Evolutionary conservation across 768 basidiomycete species (phyloP).

Genomic region (Gymnopilus junonius): DNA sequence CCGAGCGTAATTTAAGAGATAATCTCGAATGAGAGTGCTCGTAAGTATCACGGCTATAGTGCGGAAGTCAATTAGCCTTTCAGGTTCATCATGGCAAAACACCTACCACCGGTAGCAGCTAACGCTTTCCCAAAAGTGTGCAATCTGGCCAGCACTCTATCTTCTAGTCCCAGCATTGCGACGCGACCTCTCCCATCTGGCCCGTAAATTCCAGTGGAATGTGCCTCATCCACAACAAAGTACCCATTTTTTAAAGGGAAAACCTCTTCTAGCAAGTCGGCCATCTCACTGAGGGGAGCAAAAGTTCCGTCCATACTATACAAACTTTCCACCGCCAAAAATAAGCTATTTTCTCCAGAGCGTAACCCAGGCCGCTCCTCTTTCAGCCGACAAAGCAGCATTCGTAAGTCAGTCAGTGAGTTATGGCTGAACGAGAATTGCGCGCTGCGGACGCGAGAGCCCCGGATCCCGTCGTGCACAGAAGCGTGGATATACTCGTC

Average conservation of each 20-base stretch:
- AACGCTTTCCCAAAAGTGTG: slow-evolving; percentile 96
- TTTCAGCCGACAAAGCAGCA: slow-evolving; percentile 45
- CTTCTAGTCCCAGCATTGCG: slow-evolving; percentile 67
- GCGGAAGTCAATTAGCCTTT: neutral
- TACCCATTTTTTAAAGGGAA: slow-evolving; percentile 70
- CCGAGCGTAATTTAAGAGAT: slow-evolving; percentile 91
- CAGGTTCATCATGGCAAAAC: neutral
- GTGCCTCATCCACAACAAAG: slow-evolving; percentile 91
- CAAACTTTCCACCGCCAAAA: slow-evolving; percentile 85
- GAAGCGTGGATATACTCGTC: slow-evolving; percentile 92
- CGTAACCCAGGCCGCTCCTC: slow-evolving; percentile 38
- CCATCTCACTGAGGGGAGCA: slow-evolving; percentile 71
- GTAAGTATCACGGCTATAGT: slow-evolving; percentile 74
- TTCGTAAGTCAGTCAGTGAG: slow-evolving; percentile 53
- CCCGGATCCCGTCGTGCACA: slow-evolving; percentile 89
- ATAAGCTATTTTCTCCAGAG: slow-evolving; percentile 54
- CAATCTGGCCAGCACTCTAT: slow-evolving; percentile 74
- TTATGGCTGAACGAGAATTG: slow-evolving; percentile 74
- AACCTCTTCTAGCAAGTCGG: slow-evolving; percentile 59
- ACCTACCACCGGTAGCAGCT: slow-evolving; percentile 83
- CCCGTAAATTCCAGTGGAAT: slow-evolving; percentile 91
- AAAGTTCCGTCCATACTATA: slow-evolving; percentile 98
- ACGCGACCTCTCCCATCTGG: slow-evolving; percentile 77
- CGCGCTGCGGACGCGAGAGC: slow-evolving; percentile 47
- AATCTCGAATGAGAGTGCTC: slow-evolving; percentile 73